Evolutionary conservation across 257 asterid species (phyloP), one percentile per base, ranked within the genome.

Genomic region (Vinca minor): DNA sequence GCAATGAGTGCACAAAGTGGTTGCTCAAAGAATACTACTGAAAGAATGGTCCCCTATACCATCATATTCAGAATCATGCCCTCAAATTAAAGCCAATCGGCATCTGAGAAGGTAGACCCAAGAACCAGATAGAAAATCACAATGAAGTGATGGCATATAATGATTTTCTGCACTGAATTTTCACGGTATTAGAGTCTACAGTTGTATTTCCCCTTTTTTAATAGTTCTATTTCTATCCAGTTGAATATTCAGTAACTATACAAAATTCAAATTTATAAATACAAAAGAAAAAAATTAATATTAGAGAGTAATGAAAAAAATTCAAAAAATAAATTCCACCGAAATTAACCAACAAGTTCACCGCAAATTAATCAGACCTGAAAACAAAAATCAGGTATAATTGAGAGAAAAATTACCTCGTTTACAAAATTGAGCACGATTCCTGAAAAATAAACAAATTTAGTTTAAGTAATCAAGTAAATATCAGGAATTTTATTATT

Each of bases 391-490:
- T 38, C 49, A 54, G 7, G 31, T 41, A 61, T 12, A 35, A 59
- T 12, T 35, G 41, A 32, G 57, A 39, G 3, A 63, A 71, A 32
- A 0, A 25, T 65, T 78, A 88, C 98, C 93, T 88, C 96, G 69
- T 91, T 84, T 29, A 88, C 94, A 83, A 80, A 91, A 53, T 88
- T 88, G 79, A 88, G 96, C 75, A 91, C 98, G 79, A 91, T 88
- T 69, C 84, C 95, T 88, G 95, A 60, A 23, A 5, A 34, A 53
- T 34, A 57, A 69, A 49, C 21, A 45, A 64, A 68, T 9, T 8
- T 17, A 3, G 20, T 26, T 28, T 49, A 2, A 28, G 4, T 13
- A 36, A 26, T 34, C 12, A 44, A 59, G 8, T 57, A 26, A 28
- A 41, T 35, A 46, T 18, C 42, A 18, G 42, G 14, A 42, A 35